A percentile compares a stretch with the other conserved stretches of the same genome.
phyloP scores from a whole-genome alignment of 140 eudicot species.

The Bidens hawaiensis region DNA sequence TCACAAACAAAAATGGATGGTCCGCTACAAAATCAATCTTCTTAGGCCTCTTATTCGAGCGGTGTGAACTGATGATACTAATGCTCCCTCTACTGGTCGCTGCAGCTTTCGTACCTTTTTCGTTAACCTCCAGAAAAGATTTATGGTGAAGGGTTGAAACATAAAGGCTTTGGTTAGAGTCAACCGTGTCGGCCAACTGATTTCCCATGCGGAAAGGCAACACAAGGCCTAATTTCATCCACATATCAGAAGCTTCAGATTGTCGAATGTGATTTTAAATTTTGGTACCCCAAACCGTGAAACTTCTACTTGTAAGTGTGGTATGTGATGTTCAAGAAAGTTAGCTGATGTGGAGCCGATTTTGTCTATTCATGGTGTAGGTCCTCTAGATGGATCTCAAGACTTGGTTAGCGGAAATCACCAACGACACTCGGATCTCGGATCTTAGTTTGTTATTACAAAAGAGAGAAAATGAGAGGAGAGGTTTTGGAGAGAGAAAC shows the following conservation, averaged over 20 bases:
- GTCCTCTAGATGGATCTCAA: too few species aligned
- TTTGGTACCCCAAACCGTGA: conserved; percentile 16
- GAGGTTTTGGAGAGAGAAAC: too few species aligned
- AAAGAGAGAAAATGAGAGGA: too few species aligned
- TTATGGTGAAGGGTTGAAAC: conserved; percentile 15
- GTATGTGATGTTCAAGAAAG: conserved; percentile 15
- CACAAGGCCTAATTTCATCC: conserved; percentile 13
- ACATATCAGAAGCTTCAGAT: conserved; percentile 5
- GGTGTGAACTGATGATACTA: too few species aligned
- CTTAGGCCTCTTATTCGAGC: background rate
- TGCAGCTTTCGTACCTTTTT: conserved; percentile 36
- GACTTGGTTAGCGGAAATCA: too few species aligned
- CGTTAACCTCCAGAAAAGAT: conserved; percentile 25
- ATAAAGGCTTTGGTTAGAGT: background rate
- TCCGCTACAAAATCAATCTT: conserved; percentile 27
- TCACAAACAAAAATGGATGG: conserved; percentile 34
- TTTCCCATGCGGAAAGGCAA: background rate
- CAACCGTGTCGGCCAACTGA: conserved; percentile 6
- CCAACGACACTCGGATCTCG: too few species aligned
- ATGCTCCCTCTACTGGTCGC: background rate
- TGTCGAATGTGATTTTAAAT: conserved; percentile 20
- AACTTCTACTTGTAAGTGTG: background rate
- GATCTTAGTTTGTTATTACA: too few species aligned
- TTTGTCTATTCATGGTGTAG: too few species aligned
- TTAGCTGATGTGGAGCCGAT: conserved; percentile 2